Evolutionary conservation across 306 rosid genomes (phyloP).

Genomic region (Ochetophila trinervis): DNA sequence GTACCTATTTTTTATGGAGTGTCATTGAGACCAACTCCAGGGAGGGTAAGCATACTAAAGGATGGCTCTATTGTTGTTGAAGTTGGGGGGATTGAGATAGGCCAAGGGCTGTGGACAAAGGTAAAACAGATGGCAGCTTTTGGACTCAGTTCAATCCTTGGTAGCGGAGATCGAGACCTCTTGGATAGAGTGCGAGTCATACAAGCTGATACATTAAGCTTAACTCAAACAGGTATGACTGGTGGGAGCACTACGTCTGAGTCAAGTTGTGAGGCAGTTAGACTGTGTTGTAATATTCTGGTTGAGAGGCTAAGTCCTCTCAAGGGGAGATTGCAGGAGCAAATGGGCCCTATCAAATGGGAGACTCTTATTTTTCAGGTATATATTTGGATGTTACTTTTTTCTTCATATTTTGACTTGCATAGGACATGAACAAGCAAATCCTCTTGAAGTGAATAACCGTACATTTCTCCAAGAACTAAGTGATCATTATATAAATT

Average conservation of each 20-base stretch:
- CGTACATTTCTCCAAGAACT: too few species aligned
- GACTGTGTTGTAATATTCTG: constrained; percentile 25
- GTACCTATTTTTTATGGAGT: constrained; percentile 55
- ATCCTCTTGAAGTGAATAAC: too few species aligned
- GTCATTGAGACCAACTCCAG: constrained; percentile 59
- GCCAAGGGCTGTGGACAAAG: constrained; percentile 99
- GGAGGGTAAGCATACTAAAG: constrained; percentile 65
- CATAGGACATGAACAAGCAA: too few species aligned
- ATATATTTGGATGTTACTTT: background rate
- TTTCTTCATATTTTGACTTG: background rate
- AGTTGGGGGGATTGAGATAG: constrained; percentile 92
- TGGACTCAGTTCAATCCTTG: constrained; percentile 55
- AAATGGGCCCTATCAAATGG: too few species aligned
- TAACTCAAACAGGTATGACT: constrained; percentile 88
- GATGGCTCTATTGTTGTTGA: constrained; percentile 83
- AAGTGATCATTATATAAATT: too few species aligned
- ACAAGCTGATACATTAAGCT: constrained; percentile 72
- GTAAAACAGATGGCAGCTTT: constrained; percentile 85
- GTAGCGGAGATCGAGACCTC: constrained; percentile 43
- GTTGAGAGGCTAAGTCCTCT: too few species aligned
- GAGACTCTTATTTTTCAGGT: too few species aligned
- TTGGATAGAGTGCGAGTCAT: constrained; percentile 65
- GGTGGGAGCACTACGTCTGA: too few species aligned
- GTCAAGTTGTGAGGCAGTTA: too few species aligned
- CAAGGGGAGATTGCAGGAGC: too few species aligned